Conservation (phyloP, 768 basidiomycete genomes). For the Collybia sordida region DNA sequence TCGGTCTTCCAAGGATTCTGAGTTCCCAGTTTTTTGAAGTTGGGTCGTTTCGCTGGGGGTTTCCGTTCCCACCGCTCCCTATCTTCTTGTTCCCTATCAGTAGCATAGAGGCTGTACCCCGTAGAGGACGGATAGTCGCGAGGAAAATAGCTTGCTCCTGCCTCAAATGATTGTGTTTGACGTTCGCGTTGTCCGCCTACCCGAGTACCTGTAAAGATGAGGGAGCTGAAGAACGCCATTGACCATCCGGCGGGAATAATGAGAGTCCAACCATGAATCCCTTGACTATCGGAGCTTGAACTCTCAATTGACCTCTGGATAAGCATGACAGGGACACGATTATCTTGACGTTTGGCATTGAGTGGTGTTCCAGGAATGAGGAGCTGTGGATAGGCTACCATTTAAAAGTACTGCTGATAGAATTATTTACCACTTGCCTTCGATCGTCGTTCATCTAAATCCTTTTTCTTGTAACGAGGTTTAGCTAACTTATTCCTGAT, state of each 20-base stretch:
- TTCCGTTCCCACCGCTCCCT: slow-evolving; percentile 69
- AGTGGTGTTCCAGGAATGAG: slow-evolving; percentile 77
- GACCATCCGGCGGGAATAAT: slow-evolving; percentile 87
- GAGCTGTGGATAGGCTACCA: slow-evolving; percentile 41
- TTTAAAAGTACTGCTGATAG: not conserved
- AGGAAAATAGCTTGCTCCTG: slow-evolving; percentile 74
- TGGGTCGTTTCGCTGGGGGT: slow-evolving; percentile 85
- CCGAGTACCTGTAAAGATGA: slow-evolving; percentile 80
- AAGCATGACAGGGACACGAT: slow-evolving; percentile 80
- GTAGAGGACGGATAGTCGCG: slow-evolving; percentile 69
- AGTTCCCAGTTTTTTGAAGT: slow-evolving; percentile 63
- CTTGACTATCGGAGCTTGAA: slow-evolving; percentile 29
- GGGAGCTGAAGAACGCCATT: slow-evolving; percentile 85
- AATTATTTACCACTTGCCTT: slow-evolving; percentile 43
- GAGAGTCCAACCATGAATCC: slow-evolving; percentile 85
- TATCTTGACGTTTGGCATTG: slow-evolving; percentile 67
- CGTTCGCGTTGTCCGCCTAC: slow-evolving; percentile 86
- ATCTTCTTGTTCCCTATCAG: slow-evolving; percentile 51
- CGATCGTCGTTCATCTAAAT: slow-evolving; percentile 80
- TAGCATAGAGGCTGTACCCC: slow-evolving; percentile 53
- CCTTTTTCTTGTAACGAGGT: slow-evolving; percentile 77
- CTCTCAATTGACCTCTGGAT: slow-evolving; percentile 72
- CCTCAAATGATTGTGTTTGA: slow-evolving; percentile 79
- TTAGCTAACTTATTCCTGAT: slow-evolving; percentile 50
- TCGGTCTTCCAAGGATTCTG: slow-evolving; percentile 75